These are phyloP conservation scores for Lumnitzera littorea DNA, from an alignment of 345 rosid species.

Conservation along the genomic window DNA sequence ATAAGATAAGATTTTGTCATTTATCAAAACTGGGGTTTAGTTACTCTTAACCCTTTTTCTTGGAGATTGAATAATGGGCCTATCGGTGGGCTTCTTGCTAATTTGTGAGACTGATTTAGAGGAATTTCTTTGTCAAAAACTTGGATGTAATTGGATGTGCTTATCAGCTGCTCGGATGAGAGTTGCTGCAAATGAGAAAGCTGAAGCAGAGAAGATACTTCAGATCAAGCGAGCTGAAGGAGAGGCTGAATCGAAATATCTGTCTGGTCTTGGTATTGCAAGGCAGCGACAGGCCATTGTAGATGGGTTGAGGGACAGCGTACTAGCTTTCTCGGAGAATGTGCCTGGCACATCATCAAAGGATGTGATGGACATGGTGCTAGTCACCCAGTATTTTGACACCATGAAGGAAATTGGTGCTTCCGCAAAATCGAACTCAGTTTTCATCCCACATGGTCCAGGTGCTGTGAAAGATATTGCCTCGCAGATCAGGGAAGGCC, in stretches of 20 bases:
- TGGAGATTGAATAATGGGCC: no score
- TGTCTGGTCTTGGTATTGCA: conserved; percentile 53
- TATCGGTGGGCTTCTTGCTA: no score
- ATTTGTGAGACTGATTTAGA: no score
- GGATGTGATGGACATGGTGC: conserved; percentile 79
- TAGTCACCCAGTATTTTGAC: conserved; percentile 70
- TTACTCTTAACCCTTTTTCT: no score
- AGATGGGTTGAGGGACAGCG: conserved; percentile 62
- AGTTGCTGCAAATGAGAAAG: conserved; percentile 54
- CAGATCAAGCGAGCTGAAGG: conserved; percentile 68
- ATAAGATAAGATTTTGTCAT: no score
- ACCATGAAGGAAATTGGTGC: conserved; percentile 75
- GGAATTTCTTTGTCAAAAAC: no score
- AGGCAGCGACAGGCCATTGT: conserved; percentile 69
- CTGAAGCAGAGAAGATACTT: conserved; percentile 60
- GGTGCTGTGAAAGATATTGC: conserved; percentile 65
- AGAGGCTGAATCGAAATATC: conserved; percentile 61
- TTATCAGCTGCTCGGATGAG: conserved; percentile 50
- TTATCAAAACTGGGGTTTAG: no score
- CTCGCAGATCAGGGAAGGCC: conserved; percentile 65
- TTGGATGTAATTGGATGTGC: not conserved
- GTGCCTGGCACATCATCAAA: conserved; percentile 68
- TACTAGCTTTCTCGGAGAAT: conserved; percentile 50
- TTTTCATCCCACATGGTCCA: conserved; percentile 72
- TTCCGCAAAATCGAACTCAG: conserved; percentile 48